Evolutionary conservation across 495 filamentous ascomycete species (phyloP).

Genomic region (Penicillium desertorum): DNA sequence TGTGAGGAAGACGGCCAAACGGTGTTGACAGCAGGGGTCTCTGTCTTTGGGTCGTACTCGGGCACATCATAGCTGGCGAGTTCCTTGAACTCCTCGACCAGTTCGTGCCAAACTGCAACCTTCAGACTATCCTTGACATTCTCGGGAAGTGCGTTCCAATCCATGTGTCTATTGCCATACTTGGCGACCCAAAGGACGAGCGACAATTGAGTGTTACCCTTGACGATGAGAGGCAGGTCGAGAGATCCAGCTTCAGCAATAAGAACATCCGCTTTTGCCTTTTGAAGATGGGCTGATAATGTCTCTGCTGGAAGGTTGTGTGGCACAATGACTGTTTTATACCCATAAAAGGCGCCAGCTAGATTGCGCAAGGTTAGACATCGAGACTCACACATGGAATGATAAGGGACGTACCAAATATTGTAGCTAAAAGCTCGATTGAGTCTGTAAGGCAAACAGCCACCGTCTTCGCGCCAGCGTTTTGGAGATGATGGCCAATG

Average conservation of each 20-base stretch:
- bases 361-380: conserved; percentile 14
- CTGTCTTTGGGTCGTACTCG: conserved; percentile 46
- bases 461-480: conserved; percentile 69
- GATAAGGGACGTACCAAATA: conserved; percentile 57
- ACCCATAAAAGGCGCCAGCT: conserved; percentile 76
- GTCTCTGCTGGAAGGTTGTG: conserved; percentile 67
- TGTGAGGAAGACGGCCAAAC: conserved; percentile 59
- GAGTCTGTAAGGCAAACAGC: conserved; percentile 94
- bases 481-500: conserved; percentile 71
- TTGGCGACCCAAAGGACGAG: conserved; percentile 94
- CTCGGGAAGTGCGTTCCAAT: conserved; percentile 79
- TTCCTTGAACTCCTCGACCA: conserved; percentile 63
- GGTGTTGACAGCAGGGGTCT: conserved; percentile 54
- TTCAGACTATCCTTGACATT: conserved; percentile 68
- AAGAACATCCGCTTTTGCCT: conserved; percentile 72
- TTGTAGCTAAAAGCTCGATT: conserved; percentile 72
- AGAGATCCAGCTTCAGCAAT: conserved; percentile 86
- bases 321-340: conserved; percentile 79
- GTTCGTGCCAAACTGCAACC: conserved; percentile 84
- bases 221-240: conserved; percentile 70
- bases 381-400: background rate
- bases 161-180: conserved; percentile 85
- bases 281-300: conserved; percentile 66
- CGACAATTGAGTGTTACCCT: conserved; percentile 65
- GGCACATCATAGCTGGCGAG: conserved; percentile 50